phyloP scores from a whole-genome alignment of 441 rosid species.

The Jatropha podagrica region DNA sequence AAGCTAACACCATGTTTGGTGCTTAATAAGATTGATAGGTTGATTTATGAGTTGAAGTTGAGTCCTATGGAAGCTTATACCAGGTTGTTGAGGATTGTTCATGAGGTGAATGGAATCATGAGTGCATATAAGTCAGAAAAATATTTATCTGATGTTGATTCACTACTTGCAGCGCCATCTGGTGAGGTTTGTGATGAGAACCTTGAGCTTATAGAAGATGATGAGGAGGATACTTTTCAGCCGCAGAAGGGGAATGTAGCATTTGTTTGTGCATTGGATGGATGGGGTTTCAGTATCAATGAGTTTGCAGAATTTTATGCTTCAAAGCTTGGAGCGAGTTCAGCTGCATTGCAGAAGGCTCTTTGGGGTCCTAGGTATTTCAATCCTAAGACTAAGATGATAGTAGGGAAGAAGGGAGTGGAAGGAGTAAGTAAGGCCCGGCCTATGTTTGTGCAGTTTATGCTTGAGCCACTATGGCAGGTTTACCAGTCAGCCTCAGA shows the following conservation, averaged over 20 bases:
- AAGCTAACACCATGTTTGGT: slow-evolving; percentile 92
- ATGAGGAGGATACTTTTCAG: slow-evolving; percentile 93
- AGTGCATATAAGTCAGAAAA: slow-evolving; percentile 85
- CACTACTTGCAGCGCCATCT: slow-evolving; percentile 54
- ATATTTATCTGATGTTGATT: slow-evolving; percentile 92
- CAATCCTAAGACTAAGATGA: slow-evolving; percentile 70
- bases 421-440: slow-evolving; percentile 55
- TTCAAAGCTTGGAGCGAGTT: slow-evolving; percentile 74
- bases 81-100: slow-evolving; percentile 81
- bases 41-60: slow-evolving; percentile 83
- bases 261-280: slow-evolving; percentile 87
- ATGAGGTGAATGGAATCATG: slow-evolving; percentile 86
- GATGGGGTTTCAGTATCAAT: slow-evolving; percentile 82
- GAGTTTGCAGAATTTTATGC: slow-evolving; percentile 87
- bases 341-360: slow-evolving; percentile 62
- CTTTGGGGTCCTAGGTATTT: slow-evolving; percentile 93
- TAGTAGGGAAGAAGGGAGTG: slow-evolving; percentile 73
- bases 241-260: slow-evolving; percentile 94
- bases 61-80: slow-evolving; percentile 85
- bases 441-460: slow-evolving; percentile 96
- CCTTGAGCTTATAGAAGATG: slow-evolving; percentile 77
- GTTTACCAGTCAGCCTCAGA: slow-evolving; percentile 75
- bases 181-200: slow-evolving; percentile 58
- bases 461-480: slow-evolving; percentile 93
- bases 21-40: slow-evolving; percentile 90